These are phyloP conservation scores for Phalaenopsis hybrid DNA, from an alignment of 116 monocot species.

Conservation along the genomic window DNA sequence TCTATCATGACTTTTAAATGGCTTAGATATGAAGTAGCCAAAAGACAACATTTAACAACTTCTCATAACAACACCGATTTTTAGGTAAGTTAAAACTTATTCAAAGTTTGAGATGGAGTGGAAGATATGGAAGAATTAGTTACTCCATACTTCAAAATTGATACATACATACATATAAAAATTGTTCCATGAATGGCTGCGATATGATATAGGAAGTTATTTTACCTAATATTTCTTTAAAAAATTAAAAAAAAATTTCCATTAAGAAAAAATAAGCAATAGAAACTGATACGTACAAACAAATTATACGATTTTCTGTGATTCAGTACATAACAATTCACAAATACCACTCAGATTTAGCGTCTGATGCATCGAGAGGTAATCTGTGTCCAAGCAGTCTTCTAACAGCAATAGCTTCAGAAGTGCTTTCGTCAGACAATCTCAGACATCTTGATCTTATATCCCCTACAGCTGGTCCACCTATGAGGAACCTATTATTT, in stretches of 20 bases:
- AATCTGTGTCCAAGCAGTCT: slow-evolving; percentile 70
- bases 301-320: neutral
- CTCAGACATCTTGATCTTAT: slow-evolving; percentile 74
- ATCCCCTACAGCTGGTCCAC: slow-evolving; percentile 82
- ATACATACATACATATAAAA: neutral
- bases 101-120: neutral
- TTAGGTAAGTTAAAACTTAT: neutral
- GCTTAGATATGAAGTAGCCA: neutral
- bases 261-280: neutral
- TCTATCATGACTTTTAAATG: neutral
- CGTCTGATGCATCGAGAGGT: slow-evolving; percentile 43
- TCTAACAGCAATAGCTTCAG: slow-evolving; percentile 65
- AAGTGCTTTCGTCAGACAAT: slow-evolving; percentile 70
- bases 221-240: neutral
- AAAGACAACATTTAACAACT: neutral
- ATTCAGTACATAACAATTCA: neutral
- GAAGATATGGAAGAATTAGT: neutral
- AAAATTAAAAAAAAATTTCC: neutral
- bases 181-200: neutral
- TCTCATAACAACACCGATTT: neutral
- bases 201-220: neutral
- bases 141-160: no score
- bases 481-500: slow-evolving; percentile 23
- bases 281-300: neutral
- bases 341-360: slow-evolving; percentile 65